Evolutionary conservation across 1,139 yeast species (phyloP).

Genomic region (Martiniozyma asiatica): DNA sequence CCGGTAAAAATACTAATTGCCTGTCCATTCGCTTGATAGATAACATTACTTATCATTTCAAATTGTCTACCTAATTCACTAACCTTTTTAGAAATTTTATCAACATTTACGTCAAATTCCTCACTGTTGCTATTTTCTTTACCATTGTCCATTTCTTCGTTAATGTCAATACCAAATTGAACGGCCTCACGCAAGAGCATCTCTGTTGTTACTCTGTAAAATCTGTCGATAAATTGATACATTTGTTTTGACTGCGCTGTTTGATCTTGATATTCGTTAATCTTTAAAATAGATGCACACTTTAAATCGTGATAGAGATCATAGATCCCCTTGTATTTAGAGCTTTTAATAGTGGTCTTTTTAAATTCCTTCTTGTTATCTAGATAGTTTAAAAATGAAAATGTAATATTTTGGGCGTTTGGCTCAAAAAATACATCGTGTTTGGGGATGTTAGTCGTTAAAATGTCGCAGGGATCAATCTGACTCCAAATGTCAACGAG

Average conservation of each 20-base stretch:
- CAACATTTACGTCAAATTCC: conserved; percentile 4
- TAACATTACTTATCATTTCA: conserved; percentile 49
- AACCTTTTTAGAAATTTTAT: conserved; percentile 4
- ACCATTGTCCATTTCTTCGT: conserved; percentile 2
- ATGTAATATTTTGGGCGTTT: conserved; percentile 30
- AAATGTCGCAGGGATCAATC: conserved; percentile 6
- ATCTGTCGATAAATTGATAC: conserved; percentile 52
- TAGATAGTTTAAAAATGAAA: conserved; percentile 28
- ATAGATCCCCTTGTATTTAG: conserved; percentile 36
- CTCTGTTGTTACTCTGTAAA: conserved; percentile 61
- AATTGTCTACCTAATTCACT: conserved; percentile 41
- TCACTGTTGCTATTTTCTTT: conserved; percentile 1
- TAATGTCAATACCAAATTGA: conserved; percentile 28
- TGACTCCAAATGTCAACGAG: too few relatives aligned
- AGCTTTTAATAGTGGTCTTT: conserved; percentile 24
- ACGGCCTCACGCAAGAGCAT: conserved; percentile 60
- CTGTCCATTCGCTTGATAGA: conserved; percentile 53
- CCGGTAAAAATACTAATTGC: conserved; percentile 34
- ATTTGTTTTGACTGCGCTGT: conserved; percentile 24
- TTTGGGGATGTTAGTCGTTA: conserved; percentile 8
- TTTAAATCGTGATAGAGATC: conserved; percentile 64
- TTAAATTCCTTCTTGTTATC: conserved; percentile 19
- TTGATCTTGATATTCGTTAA: conserved; percentile 13
- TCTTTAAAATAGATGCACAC: conserved; percentile 38
- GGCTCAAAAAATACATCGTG: conserved; percentile 29